Conservation (phyloP, 2,329 filamentous ascomycete species). For the Exophiala spinifera region DNA sequence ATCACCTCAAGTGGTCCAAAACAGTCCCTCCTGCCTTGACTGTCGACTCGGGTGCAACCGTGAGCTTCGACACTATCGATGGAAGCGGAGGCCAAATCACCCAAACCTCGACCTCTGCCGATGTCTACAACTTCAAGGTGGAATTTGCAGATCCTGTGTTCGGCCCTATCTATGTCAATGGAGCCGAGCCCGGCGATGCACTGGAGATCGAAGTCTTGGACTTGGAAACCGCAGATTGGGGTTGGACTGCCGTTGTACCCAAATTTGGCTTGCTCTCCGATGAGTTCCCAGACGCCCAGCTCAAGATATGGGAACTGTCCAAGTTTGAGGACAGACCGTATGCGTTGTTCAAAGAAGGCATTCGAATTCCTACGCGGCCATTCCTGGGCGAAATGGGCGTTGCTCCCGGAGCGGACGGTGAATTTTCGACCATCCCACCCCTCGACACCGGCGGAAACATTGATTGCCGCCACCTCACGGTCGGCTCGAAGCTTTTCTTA, state of each 20-base stretch:
- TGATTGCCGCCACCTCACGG: slow-evolving; percentile 51
- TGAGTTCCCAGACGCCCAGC: slow-evolving; percentile 44
- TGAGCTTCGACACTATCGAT: slow-evolving; percentile 47
- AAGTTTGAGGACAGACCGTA: slow-evolving; percentile 33
- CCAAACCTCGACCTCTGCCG: background rate
- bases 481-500: slow-evolving; percentile 48
- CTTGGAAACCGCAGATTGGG: slow-evolving; percentile 46
- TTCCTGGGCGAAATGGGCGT: slow-evolving; percentile 55
- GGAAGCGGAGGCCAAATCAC: slow-evolving; percentile 38
- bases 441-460: slow-evolving; percentile 55
- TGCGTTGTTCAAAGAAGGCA: slow-evolving; percentile 47
- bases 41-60: slow-evolving; percentile 47
- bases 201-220: slow-evolving; percentile 51
- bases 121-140: background rate
- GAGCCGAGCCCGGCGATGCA: slow-evolving; percentile 51
- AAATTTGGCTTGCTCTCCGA: slow-evolving; percentile 51
- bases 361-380: slow-evolving; percentile 50
- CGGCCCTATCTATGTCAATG: slow-evolving; percentile 51
- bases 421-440: slow-evolving; percentile 51
- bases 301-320: slow-evolving; percentile 52
- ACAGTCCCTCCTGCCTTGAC: slow-evolving; percentile 45
- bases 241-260: slow-evolving; percentile 54
- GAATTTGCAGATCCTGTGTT: slow-evolving; percentile 45
- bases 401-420: slow-evolving; percentile 45
- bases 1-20: slow-evolving; percentile 51